These are phyloP conservation scores for Raffaelea albimanens DNA, from an alignment of 2,329 filamentous ascomycete genomes.

Conservation along the genomic window DNA sequence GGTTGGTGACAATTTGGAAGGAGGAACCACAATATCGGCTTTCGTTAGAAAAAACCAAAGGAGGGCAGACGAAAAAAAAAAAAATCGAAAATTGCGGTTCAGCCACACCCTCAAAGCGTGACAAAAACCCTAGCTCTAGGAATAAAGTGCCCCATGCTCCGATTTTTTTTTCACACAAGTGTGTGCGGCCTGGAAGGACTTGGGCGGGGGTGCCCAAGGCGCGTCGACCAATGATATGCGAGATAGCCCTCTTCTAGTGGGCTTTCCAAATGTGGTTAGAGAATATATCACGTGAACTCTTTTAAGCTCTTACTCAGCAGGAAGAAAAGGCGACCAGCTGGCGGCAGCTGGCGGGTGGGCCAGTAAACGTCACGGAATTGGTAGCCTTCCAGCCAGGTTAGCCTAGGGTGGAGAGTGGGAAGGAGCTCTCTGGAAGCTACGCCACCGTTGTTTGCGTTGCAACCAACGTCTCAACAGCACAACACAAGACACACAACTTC, in stretches of 20 bases:
- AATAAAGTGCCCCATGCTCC: conserved; percentile 7
- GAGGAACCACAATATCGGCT: too few relatives aligned
- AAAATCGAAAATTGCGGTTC: conserved; percentile 12
- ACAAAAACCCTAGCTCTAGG: conserved; percentile 3
- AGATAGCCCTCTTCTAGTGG: not conserved
- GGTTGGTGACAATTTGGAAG: not conserved
- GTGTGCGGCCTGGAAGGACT: too few relatives aligned
- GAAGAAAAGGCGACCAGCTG: not conserved
- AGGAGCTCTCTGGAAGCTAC: conserved; percentile 3
- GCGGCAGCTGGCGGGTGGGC: conserved; percentile 4
- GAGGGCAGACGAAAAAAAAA: conserved; percentile 8
- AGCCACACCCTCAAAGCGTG: conserved; percentile 7
- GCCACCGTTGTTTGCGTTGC: not conserved
- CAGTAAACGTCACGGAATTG: conserved; percentile 12
- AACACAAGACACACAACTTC: too few relatives aligned
- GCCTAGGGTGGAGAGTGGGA: too few relatives aligned
- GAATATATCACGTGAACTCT: not conserved
- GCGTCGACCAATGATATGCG: not conserved
- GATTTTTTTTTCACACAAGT: conserved; percentile 10
- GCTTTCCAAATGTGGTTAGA: not conserved
- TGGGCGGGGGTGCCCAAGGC: not conserved
- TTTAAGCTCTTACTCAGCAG: too few relatives aligned
- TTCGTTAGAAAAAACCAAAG: conserved; percentile 6
- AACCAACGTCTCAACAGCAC: not conserved
- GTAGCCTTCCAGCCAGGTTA: conserved; percentile 10